Conservation (phyloP, 306 rosid species). For the Arachis hypogaea region DNA sequence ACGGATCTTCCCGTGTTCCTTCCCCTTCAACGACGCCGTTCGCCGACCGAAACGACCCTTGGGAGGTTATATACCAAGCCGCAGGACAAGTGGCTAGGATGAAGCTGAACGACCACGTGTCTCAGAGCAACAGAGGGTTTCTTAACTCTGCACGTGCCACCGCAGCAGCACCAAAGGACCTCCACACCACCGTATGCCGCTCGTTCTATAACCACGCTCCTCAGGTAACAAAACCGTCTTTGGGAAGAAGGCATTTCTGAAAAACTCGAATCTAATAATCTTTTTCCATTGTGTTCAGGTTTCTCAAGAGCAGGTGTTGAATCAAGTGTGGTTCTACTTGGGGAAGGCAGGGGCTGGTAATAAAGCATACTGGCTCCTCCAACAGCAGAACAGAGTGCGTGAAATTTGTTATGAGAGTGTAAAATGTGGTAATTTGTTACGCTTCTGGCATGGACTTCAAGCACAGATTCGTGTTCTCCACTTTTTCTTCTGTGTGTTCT, state of each 20-base stretch:
- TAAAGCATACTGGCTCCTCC: conserved; percentile 49
- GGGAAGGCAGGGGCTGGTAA: conserved; percentile 39
- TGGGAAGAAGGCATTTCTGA: neutral
- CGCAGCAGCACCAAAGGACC: neutral
- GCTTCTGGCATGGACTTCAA: too few species aligned
- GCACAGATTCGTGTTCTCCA: too few species aligned
- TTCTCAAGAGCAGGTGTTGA: conserved; percentile 36
- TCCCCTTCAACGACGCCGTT: conserved; percentile 77
- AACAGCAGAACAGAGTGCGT: conserved; percentile 50
- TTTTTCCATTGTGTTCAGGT: neutral
- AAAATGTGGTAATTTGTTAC: conserved; percentile 32
- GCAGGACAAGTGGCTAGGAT: conserved; percentile 82
- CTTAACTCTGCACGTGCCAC: conserved; percentile 24
- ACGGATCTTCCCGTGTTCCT: conserved; percentile 59
- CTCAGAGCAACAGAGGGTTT: conserved; percentile 38
- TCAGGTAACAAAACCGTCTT: conserved; percentile 32
- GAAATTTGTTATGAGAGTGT: conserved; percentile 34
- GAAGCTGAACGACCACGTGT: conserved; percentile 43
- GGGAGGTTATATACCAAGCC: conserved; percentile 73
- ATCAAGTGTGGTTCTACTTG: conserved; percentile 42
- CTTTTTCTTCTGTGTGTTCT: too few species aligned
- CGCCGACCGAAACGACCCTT: conserved; percentile 51
- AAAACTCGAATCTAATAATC: neutral
- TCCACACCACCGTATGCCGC: neutral
- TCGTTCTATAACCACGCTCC: conserved; percentile 41